Percentiles rank a stretch among this genome's conserved stretches.
Conservation (phyloP, 2,329 filamentous ascomycete genomes). For the Cryphonectria carpinicola region DNA sequence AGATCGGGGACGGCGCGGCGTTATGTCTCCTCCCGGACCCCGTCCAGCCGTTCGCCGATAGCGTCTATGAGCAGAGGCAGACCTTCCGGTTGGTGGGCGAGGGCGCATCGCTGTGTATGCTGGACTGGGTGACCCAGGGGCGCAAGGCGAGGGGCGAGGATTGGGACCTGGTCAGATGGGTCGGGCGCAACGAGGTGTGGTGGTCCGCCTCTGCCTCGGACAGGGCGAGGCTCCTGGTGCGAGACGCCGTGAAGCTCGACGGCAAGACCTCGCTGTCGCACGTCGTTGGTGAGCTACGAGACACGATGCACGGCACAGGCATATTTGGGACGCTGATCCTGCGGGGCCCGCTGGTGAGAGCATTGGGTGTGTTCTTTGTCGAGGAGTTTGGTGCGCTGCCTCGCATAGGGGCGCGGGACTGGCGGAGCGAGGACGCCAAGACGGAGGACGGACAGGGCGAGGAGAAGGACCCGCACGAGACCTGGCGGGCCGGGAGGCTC, state of each 20-base stretch:
- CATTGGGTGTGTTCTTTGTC: slow-evolving; percentile 74
- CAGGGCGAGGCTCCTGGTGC: slow-evolving; percentile 69
- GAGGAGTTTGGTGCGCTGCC: slow-evolving; percentile 78
- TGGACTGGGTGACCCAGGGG: slow-evolving; percentile 95
- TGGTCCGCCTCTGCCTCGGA: slow-evolving; percentile 35
- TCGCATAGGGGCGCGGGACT: slow-evolving; percentile 81
- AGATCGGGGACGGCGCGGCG: slow-evolving; percentile 54
- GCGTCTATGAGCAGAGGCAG: slow-evolving; percentile 83
- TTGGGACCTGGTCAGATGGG: slow-evolving; percentile 83
- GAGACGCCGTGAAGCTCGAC: slow-evolving; percentile 81
- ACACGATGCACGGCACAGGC: slow-evolving; percentile 74
- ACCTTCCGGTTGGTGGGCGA: slow-evolving; percentile 66
- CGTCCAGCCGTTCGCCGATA: slow-evolving; percentile 85
- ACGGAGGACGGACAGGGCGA: slow-evolving; percentile 41
- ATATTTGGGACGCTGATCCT: slow-evolving; percentile 86
- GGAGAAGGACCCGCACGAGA: slow-evolving; percentile 47
- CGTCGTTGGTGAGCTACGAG: slow-evolving; percentile 46
- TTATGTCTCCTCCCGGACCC: slow-evolving; percentile 83
- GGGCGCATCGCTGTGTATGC: slow-evolving; percentile 70
- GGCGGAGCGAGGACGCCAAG: slow-evolving; percentile 58
- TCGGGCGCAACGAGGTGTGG: slow-evolving; percentile 89
- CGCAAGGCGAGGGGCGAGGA: slow-evolving; percentile 83
- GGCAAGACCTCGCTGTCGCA: slow-evolving; percentile 35
- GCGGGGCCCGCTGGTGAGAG: slow-evolving; percentile 70
- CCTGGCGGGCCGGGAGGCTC: slow-evolving; percentile 61